These are phyloP conservation scores for Annulohypoxylon nitens DNA, from an alignment of 495 filamentous ascomycete species.

Conservation along the genomic window DNA sequence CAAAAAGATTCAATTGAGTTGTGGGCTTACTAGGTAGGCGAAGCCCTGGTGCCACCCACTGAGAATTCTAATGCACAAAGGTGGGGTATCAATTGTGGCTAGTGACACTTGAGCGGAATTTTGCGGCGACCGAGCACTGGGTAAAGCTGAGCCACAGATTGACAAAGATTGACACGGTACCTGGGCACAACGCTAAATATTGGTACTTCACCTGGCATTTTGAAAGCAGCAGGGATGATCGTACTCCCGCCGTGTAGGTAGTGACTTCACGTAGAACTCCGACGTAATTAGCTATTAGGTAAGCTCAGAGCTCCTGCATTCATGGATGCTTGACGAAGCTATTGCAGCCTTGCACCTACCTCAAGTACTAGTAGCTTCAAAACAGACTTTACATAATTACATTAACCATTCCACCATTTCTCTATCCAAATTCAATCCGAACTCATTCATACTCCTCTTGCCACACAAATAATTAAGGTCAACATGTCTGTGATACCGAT, in stretches of 20 bases:
- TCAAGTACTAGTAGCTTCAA: not conserved
- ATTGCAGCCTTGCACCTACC: constrained; percentile 46
- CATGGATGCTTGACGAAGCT: constrained; percentile 49
- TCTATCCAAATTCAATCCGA: not conserved
- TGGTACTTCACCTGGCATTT: not conserved
- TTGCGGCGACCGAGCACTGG: constrained; percentile 10
- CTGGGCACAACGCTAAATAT: not conserved
- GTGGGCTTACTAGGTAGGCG: constrained; percentile 51
- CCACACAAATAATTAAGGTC: constrained; percentile 8
- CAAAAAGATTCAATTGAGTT: constrained; percentile 54
- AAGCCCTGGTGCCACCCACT: constrained; percentile 54
- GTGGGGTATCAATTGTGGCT: constrained; percentile 43
- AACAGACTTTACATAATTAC: constrained; percentile 13
- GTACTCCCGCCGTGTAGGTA: not conserved
- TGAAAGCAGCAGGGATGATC: constrained; percentile 3
- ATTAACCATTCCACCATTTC: constrained; percentile 1
- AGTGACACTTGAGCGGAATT: constrained; percentile 1
- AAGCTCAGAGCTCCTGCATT: constrained; percentile 27
- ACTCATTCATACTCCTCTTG: not conserved
- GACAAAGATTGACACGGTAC: too few species aligned
- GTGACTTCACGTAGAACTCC: constrained; percentile 2
- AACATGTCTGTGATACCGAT: constrained; percentile 85
- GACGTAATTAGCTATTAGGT: constrained; percentile 44
- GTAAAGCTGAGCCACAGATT: not conserved
- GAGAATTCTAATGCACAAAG: constrained; percentile 30